These are phyloP conservation scores for Beverwykella pulmonaria DNA, from an alignment of 495 filamentous ascomycete species.

Conservation along the genomic window DNA sequence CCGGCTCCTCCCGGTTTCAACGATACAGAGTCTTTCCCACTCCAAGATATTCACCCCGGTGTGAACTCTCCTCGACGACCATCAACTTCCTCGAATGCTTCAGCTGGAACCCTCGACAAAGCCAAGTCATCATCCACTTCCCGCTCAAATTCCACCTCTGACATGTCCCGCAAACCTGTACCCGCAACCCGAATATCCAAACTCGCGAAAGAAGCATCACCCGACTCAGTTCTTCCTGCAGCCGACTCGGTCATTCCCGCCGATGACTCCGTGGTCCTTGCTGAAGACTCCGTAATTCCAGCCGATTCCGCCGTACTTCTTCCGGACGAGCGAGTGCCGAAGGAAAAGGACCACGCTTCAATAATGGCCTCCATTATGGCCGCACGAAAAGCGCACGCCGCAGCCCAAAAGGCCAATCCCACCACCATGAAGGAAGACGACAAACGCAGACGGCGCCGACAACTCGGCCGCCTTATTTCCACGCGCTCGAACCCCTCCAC, in stretches of 20 bases:
- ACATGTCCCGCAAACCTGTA: constrained; percentile 8
- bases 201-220: constrained; percentile 9
- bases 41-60: constrained; percentile 35
- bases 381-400: constrained; percentile 24
- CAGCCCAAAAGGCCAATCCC: neutral
- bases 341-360: constrained; percentile 18
- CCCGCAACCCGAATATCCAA: neutral
- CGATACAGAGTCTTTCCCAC: constrained; percentile 20
- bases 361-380: constrained; percentile 22
- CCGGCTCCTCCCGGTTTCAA: constrained; percentile 3
- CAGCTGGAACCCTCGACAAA: constrained; percentile 5
- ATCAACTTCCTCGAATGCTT: constrained; percentile 29
- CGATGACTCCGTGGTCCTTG: neutral
- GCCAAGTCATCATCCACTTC: constrained; percentile 14
- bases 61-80: constrained; percentile 37
- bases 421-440: constrained; percentile 5
- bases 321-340: neutral
- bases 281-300: constrained; percentile 17
- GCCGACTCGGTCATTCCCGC: constrained; percentile 15
- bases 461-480: constrained; percentile 34
- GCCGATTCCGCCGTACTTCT: neutral
- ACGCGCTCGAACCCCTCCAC: constrained; percentile 29
- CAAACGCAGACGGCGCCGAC: constrained; percentile 11
- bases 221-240: constrained; percentile 11
- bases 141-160: constrained; percentile 8